These are phyloP conservation scores for Neofusicoccum laricinum DNA, from an alignment of 2,329 filamentous ascomycete genomes.

Conservation along the genomic window DNA sequence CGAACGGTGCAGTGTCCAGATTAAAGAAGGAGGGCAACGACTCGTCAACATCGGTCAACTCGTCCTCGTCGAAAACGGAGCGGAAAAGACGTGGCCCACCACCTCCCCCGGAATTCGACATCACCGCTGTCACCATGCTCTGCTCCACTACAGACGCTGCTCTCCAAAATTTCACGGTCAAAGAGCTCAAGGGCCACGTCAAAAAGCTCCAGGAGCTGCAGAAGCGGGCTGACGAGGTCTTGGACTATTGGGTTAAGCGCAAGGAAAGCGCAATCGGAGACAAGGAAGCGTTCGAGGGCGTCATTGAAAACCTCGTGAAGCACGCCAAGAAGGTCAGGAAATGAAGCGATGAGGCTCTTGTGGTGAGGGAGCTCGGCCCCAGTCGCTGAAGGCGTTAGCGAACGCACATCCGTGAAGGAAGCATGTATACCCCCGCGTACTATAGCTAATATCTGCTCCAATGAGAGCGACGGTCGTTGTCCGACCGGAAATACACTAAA, in stretches of 20 bases:
- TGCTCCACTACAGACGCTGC: slow-evolving; percentile 84
- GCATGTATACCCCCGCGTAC: slow-evolving; percentile 13
- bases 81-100: slow-evolving; percentile 56
- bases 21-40: slow-evolving; percentile 38
- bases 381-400: background rate
- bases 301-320: slow-evolving; percentile 94
- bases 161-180: slow-evolving; percentile 72
- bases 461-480: background rate
- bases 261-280: slow-evolving; percentile 86
- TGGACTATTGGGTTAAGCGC: slow-evolving; percentile 85
- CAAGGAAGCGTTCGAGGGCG: slow-evolving; percentile 89
- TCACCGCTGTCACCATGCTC: slow-evolving; percentile 72
- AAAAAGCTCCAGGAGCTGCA: slow-evolving; percentile 66
- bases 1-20: slow-evolving; percentile 33
- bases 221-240: slow-evolving; percentile 67
- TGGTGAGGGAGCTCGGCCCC: background rate
- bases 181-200: slow-evolving; percentile 72
- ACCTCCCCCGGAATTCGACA: slow-evolving; percentile 71
- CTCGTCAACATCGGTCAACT: slow-evolving; percentile 38
- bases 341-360: slow-evolving; percentile 33
- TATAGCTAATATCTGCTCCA: slow-evolving; percentile 13
- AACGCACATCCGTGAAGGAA: background rate
- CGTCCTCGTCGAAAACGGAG: slow-evolving; percentile 36
- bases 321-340: slow-evolving; percentile 84
- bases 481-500: slow-evolving; percentile 10